phyloP scores from a whole-genome alignment of 2,329 filamentous ascomycete genomes.

The Akanthomyces lecanii region DNA sequence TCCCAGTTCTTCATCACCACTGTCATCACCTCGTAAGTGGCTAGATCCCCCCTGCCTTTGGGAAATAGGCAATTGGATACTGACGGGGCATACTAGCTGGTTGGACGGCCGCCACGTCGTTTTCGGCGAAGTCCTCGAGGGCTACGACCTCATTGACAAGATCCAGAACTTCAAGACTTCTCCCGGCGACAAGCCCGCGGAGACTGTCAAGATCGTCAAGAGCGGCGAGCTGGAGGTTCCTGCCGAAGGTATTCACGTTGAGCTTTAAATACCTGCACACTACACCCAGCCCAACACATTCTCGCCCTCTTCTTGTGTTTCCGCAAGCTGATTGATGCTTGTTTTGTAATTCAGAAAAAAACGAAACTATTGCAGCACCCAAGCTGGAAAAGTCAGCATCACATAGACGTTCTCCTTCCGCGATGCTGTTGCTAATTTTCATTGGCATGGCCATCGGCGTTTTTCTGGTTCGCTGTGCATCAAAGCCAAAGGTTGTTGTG shows the following conservation, averaged over 20 bases:
- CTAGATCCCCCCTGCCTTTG: too few relatives aligned
- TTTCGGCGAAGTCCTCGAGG: slow-evolving; percentile 84
- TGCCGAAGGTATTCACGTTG: slow-evolving; percentile 88
- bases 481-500: slow-evolving; percentile 6
- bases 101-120: slow-evolving; percentile 82
- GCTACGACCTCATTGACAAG: slow-evolving; percentile 73
- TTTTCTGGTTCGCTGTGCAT: slow-evolving; percentile 1
- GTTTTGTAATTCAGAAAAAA: slow-evolving; percentile 26
- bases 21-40: slow-evolving; percentile 64
- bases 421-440: slow-evolving; percentile 31
- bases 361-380: slow-evolving; percentile 18
- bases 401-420: neutral
- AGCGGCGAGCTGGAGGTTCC: slow-evolving; percentile 80
- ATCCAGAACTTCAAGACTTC: slow-evolving; percentile 69
- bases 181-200: slow-evolving; percentile 62
- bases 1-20: slow-evolving; percentile 92
- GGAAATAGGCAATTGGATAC: neutral
- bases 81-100: slow-evolving; percentile 50
- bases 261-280: slow-evolving; percentile 60
- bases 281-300: slow-evolving; percentile 18
- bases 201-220: slow-evolving; percentile 72
- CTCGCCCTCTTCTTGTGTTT: slow-evolving; percentile 23
- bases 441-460: slow-evolving; percentile 37
- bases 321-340: slow-evolving; percentile 33
- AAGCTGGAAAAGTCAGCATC: neutral